Base-by-base conservation (phyloP, 2,329 filamentous ascomycete genomes). In the Cryphonectria carpinicola region DNA sequence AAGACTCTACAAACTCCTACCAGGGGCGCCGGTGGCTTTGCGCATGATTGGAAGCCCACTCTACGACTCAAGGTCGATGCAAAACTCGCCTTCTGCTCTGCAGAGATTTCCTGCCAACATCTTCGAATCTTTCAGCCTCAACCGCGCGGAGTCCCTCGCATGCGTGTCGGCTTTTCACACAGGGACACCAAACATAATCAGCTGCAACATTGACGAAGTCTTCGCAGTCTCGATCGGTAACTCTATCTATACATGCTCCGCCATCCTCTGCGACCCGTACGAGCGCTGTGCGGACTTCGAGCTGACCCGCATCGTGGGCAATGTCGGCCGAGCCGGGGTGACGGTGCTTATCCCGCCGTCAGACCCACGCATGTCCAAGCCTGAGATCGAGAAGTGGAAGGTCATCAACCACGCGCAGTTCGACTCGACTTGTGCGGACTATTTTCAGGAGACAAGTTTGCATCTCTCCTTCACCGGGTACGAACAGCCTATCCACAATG, bases 191-290 rank as follows among this genome's bases (percentile, higher is more conserved):
- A 4, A 56, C 11, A 14, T 56, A 10, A 5, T 1, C 17, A 13
- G 1, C 25, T 14, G 25, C 4, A 13, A 32, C 7, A 13, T 56
- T 25, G 4, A 14, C 1, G 10, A 13, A 3, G 25, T 32, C 11
- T 56, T 32, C n/a, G 52, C 52, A 28, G 52, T 56, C 13, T 56
- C 52, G 52, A 56, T 56, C 11, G 46, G 60, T 17, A 37, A 69
- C 39, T 69, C 67, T 3, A 64, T 69, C 43, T 69, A 58, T 49
- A 49, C 54, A 32, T 32, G 46, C 11, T 56, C 43, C 17, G 41
- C 35, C 22, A 32, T 69, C 13, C 43, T 69, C 11, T 39, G 49
- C 14, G 67, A 69, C 46, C 67, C 67, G 11, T 43, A 67, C 52
- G 52, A 67, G 14, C 22, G n/a, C 19, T 28, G 35, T 25, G 41